Evolutionary conservation across 257 asterid genomes (phyloP), one percentile per base, ranked within the genome.

Genomic region (Fraxinus anomala): DNA sequence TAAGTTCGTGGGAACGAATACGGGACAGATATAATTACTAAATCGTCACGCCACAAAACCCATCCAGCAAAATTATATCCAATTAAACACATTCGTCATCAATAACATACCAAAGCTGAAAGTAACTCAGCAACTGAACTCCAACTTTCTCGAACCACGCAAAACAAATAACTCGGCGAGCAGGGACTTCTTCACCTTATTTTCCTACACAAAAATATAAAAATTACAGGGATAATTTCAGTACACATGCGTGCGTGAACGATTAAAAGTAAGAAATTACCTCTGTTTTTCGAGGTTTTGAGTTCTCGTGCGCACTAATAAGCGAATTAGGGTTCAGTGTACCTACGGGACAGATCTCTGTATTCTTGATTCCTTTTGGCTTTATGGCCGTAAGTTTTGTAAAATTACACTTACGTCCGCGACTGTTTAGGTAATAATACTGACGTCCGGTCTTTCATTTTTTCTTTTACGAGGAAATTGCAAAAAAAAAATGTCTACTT

Each of bases 101-200:
- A 2, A 28, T 70, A 44, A 67, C 84, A 73, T 86, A 83, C 89
- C 89, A 36, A 73, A 76, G 23, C 73, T 56, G 40, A 80, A 17
- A 72, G 73, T 3, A 71, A 76, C 72, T 33, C 66, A 28, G 66
- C 65, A 10, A 40, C 76, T 23, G 10, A 65, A 77, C 39, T 77
- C 83, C 82, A 73, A 76, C 80, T 73, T 59, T 40, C 67, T 73
- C 68, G 82, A 72, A 70, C 72, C 73, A 49, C 68, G 73, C 67
- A 54, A 80, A 54, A 71, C 83, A 77, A 68, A 75, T 61, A 70
- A 54, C 85, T 78, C 77, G 74, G 37, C 68, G 54, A 73, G 79
- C 59, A 71, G 79, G 85, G 78, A 69, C 59, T 81, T 76, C 87
- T 70, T 70, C 76, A 6, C 23, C 24, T 56, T n/a, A 54, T 17